Base-by-base conservation (phyloP, 805 yeast species). In the Yarrowia yakushimensis region DNA sequence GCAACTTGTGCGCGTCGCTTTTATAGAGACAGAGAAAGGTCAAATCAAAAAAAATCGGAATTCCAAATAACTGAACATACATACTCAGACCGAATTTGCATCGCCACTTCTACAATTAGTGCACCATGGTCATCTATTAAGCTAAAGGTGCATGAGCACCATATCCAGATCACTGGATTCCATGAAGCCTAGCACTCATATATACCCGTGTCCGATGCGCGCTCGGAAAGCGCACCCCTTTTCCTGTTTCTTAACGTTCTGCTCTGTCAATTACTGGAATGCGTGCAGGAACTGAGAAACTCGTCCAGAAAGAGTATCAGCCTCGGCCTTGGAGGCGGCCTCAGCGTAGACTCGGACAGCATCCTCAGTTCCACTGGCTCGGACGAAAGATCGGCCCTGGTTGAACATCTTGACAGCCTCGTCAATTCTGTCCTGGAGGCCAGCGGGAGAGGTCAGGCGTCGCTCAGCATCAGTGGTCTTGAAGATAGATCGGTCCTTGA, bases 311-410 rank as follows among this genome's bases (percentile, higher is more conserved):
- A 52, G 43, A 25, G 59, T 11, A 25, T 77, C 80, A 27, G 85
- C 84, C 23, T 80, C 80, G 11, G 72, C 75, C 41, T 68, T 69
- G 0, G 83, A 80, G 2, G 77, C 78, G 0, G 97, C 96, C 74
- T 94, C 99, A 0, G 97, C 94, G 68, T 94, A 94, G 7, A 94
- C 90, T 68, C 99, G 83, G 1, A 94, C 97, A 0, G 97, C 98
- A 73, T 94, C 96, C 73, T 94, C 99, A 1, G 99, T 94, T 13
- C 99, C 99, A 65, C 96, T 87, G 10, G 99, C 98, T 68, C 99
- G 83, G 2, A 93, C 98, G 74, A 94, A 94, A 1, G 96, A 86
- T 70, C 99, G 82, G 1, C 93, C 97, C 17, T 74, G 70, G 0
- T 76, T 67, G 66, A 78, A 85, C 67, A 82, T 75, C 10, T 75